These are phyloP conservation scores for Cladorrhinum sp. DNA, from an alignment of 2,329 filamentous ascomycete genomes.

Conservation along the genomic window DNA sequence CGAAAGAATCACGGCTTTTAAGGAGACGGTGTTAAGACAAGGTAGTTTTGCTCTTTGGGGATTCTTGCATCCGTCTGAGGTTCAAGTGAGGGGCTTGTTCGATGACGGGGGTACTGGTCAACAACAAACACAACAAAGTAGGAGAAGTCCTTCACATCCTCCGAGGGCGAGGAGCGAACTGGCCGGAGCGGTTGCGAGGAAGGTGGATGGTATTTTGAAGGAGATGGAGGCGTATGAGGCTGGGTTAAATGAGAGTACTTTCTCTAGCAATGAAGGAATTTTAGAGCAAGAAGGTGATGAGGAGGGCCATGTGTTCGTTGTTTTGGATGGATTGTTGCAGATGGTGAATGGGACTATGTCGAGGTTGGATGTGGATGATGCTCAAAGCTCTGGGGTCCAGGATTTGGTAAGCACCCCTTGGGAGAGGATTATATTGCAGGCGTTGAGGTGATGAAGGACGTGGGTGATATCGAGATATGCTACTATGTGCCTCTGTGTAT, in stretches of 20 bases:
- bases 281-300: background rate
- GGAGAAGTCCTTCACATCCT: background rate
- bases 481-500: no score
- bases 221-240: background rate
- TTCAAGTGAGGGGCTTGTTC: no score
- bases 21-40: slow-evolving; percentile 13
- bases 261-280: background rate
- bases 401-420: background rate
- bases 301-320: background rate
- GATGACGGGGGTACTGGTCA: background rate
- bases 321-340: slow-evolving; percentile 4
- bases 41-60: slow-evolving; percentile 13
- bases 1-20: slow-evolving; percentile 10
- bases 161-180: background rate
- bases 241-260: background rate
- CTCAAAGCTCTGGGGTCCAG: background rate
- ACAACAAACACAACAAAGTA: background rate
- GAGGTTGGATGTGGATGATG: background rate
- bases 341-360: background rate
- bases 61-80: background rate
- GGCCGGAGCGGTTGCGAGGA: background rate
- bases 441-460: background rate
- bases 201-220: slow-evolving; percentile 1
- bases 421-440: background rate
- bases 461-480: background rate